Percentiles rank a stretch among this genome's conserved stretches.
These are phyloP conservation scores for Aspergillus pseudoviridinutans DNA, from an alignment of 2,329 filamentous ascomycete genomes.

Conservation along the genomic window DNA sequence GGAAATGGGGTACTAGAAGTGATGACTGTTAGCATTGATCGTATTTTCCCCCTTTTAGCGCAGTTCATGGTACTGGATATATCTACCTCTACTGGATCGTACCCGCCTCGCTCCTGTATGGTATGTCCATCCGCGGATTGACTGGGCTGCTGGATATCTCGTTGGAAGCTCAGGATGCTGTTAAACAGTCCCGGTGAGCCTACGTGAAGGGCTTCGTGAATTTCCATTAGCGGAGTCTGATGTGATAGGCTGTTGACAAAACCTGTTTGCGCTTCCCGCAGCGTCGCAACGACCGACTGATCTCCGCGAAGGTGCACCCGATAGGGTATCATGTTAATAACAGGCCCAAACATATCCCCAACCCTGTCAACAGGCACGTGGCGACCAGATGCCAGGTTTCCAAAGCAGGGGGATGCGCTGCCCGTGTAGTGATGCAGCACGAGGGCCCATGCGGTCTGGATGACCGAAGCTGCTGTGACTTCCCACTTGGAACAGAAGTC, in stretches of 20 bases:
- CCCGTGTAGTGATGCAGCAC: conserved; percentile 33
- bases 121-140: not conserved
- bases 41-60: too few relatives aligned
- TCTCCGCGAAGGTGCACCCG: conserved; percentile 4
- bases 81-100: not conserved
- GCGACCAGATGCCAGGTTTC: conserved; percentile 39
- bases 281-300: not conserved
- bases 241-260: conserved; percentile 6
- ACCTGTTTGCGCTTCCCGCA: conserved; percentile 2
- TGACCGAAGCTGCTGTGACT: conserved; percentile 26
- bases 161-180: conserved; percentile 6
- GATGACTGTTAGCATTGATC: too few relatives aligned
- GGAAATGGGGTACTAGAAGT: too few relatives aligned
- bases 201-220: conserved; percentile 1
- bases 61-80: not conserved
- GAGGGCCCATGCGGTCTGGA: conserved; percentile 38
- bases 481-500: conserved; percentile 9
- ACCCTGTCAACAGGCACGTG: conserved; percentile 32
- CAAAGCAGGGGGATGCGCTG: conserved; percentile 38
- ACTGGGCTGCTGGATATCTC: not conserved
- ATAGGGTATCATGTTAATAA: conserved; percentile 11
- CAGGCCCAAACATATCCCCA: conserved; percentile 36
- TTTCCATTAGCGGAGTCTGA: conserved; percentile 1
- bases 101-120: not conserved
- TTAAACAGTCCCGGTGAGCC: conserved; percentile 7